Evolutionary conservation across 352 stramenopile species (phyloP).

Genomic region (Phytophthora sp.): DNA sequence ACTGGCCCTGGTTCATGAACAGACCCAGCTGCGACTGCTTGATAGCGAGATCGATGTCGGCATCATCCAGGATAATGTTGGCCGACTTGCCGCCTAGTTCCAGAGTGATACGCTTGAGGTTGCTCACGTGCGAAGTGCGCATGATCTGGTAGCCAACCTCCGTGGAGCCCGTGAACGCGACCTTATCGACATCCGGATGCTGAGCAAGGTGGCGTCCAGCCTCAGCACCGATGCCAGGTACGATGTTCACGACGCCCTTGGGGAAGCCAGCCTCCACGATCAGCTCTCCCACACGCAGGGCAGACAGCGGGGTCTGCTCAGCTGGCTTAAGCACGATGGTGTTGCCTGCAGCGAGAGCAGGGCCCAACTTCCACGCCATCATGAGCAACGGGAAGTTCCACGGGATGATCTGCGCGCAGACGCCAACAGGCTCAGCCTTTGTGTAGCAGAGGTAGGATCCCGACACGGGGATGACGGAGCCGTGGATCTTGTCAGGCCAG

Average conservation of each 20-base stretch:
- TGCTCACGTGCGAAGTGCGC: slow-evolving; percentile 51
- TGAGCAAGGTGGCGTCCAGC: slow-evolving; percentile 48
- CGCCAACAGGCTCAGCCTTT: slow-evolving; percentile 84
- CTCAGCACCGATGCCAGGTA: slow-evolving; percentile 59
- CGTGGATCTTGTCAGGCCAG: slow-evolving; percentile 87
- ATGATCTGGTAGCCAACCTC: slow-evolving; percentile 67
- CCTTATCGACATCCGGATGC: slow-evolving; percentile 73
- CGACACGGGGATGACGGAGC: slow-evolving; percentile 66
- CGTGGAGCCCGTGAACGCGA: slow-evolving; percentile 78
- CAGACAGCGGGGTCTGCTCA: slow-evolving; percentile 93
- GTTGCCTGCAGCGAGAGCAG: slow-evolving; percentile 91
- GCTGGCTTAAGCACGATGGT: slow-evolving; percentile 94
- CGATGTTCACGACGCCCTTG: slow-evolving; percentile 83
- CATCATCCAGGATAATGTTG: slow-evolving; percentile 72
- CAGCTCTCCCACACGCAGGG: slow-evolving; percentile 88
- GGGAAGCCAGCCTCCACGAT: slow-evolving; percentile 81
- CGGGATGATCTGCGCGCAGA: slow-evolving; percentile 58
- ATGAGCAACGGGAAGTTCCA: slow-evolving; percentile 98
- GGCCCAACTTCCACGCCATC: slow-evolving; percentile 94
- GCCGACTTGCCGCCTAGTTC: slow-evolving; percentile 80
- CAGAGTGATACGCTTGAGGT: slow-evolving; percentile 79
- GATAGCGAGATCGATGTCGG: slow-evolving; percentile 69
- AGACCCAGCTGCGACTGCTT: slow-evolving; percentile 58
- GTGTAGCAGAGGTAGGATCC: slow-evolving; percentile 66
- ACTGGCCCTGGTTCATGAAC: slow-evolving; percentile 89